Evolutionary conservation across 805 yeast species (phyloP), one percentile per base, ranked within the genome.

Genomic region (Huiozyma naganishii): DNA sequence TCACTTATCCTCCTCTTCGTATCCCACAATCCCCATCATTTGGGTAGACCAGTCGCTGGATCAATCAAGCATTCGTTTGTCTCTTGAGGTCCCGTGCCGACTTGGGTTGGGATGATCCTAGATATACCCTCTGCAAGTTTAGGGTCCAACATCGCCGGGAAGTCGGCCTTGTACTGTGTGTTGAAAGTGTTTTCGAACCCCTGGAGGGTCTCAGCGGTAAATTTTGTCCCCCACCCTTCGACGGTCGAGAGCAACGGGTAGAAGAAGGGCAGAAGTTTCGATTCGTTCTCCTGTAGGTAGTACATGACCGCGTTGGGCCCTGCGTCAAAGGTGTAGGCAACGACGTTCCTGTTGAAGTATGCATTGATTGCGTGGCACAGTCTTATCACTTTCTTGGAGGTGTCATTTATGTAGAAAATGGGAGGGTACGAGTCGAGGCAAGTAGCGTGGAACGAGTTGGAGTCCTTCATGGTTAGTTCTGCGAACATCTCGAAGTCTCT

Each of bases 261-360:
- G 46, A 92, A 67, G 51, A 85, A 71, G 4, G 88, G 80, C 53
- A 90, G 73, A 6, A 92, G 79, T 48, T 69, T 71, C n/a, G 66
- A 54, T 65, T 88, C 95, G 65, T 90, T 76, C 56, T 79, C 71
- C 51, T 74, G 74, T 59, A 81, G 79, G 61, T 92, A 92, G 68
- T 92, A 92, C 48, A 92, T 75, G 38, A 92, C 99, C 17, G 97
- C 95, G 66, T 92, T 92, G 65, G 99, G 98, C 60, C 99, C 99
- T 30, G 99, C 99, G 65, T 92, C 99, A 59, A 83, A 92, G 1
- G 99, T 92, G 66, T 92, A 92, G 34, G 97, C 97, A 9, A 95
- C 98, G 44, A 90, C 73, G 9, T 74, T 73, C 56, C 74, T 70
- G 23, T 55, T 53, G 48, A 64, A 67, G 46, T 62, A 64, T 50